Conservation (phyloP, 2,329 filamentous ascomycete genomes). For the Paraphoma sp. region DNA sequence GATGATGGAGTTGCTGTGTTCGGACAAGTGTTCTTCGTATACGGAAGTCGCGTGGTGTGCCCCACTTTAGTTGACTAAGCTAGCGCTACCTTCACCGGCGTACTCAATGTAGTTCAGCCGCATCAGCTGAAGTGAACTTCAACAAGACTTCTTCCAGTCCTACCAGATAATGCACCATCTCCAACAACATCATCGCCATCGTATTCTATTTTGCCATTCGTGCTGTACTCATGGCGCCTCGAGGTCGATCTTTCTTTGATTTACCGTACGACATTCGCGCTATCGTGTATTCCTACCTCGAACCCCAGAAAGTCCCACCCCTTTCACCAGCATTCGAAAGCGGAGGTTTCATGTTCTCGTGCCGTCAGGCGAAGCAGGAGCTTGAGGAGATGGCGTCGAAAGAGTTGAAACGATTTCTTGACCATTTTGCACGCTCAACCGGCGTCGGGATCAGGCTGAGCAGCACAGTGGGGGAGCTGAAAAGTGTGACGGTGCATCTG, state of each 20-base stretch:
- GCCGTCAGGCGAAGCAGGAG: constrained; percentile 4
- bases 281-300: constrained; percentile 2
- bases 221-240: background rate
- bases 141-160: too few species aligned
- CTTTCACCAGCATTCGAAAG: background rate
- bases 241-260: background rate
- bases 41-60: too few species aligned
- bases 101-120: too few species aligned
- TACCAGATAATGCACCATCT: background rate
- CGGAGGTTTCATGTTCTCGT: constrained; percentile 1
- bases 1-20: too few species aligned
- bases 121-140: too few species aligned
- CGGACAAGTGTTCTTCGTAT: too few species aligned
- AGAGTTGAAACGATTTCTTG: background rate
- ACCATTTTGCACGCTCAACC: background rate
- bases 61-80: too few species aligned
- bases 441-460: background rate
- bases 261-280: constrained; percentile 7
- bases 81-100: too few species aligned
- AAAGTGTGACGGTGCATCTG: background rate
- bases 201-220: background rate
- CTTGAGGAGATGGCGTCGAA: background rate
- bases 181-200: background rate
- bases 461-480: background rate
- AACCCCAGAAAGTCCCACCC: background rate